phyloP scores from a whole-genome alignment of 2,329 filamentous ascomycete species.

The Ceratocystiopsis minuta region DNA sequence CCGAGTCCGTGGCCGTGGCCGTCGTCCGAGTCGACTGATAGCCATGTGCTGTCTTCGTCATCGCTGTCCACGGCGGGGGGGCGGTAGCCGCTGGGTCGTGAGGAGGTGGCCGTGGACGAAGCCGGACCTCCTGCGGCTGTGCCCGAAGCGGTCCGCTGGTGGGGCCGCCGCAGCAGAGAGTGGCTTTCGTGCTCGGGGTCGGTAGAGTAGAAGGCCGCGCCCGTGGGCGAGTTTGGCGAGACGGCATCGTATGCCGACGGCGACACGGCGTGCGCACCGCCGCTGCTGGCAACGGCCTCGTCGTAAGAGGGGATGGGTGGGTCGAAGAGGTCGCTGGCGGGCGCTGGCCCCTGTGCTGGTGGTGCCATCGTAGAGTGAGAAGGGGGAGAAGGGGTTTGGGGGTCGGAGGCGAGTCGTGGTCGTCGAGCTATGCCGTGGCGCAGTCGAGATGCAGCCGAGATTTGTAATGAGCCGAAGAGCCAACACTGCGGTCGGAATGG shows the following conservation, averaged over 20 bases:
- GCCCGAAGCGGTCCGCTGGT: conserved; percentile 19
- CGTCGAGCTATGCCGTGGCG: too few species aligned
- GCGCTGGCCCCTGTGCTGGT: too few species aligned
- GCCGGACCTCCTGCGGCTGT: conserved; percentile 13
- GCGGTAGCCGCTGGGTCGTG: conserved; percentile 41
- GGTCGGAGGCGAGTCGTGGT: too few species aligned
- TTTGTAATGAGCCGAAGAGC: too few species aligned
- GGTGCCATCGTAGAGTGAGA: too few species aligned
- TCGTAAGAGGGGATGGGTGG: conserved; percentile 70
- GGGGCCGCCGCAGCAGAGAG: conserved; percentile 44
- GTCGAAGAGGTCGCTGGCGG: conserved; percentile 16
- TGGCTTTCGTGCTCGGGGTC: conserved; percentile 52
- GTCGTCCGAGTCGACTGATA: conserved; percentile 26
- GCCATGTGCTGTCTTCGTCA: conserved; percentile 41
- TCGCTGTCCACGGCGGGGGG: conserved; percentile 67
- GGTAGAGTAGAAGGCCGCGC: conserved; percentile 42
- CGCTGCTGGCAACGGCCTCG: conserved; percentile 49
- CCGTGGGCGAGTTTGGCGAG: conserved; percentile 37
- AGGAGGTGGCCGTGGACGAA: conserved; percentile 10
- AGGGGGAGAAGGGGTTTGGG: too few species aligned
- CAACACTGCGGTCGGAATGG: too few species aligned
- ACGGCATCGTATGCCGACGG: conserved; percentile 3
- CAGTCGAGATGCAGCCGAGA: too few species aligned
- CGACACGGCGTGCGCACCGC: conserved; percentile 16
- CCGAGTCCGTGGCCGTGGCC: conserved; percentile 17